Conservation (phyloP, 768 basidiomycete species). For the Suillus variegatus region DNA sequence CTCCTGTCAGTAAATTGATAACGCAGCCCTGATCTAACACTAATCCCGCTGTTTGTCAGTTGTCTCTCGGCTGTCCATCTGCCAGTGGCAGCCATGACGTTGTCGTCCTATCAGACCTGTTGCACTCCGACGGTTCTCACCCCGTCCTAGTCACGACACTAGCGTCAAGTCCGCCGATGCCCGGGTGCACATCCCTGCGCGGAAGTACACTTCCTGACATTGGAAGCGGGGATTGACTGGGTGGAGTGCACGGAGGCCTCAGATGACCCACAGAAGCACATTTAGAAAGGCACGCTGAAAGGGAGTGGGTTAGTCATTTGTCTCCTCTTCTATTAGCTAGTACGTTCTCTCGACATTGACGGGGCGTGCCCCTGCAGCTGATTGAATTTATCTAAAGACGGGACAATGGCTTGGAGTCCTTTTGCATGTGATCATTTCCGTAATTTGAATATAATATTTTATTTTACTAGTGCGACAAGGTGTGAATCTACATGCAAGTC, state of each 20-base stretch:
- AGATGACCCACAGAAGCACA: constrained; percentile 27
- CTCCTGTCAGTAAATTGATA: constrained; percentile 46
- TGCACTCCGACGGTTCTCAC: constrained; percentile 69
- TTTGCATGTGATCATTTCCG: neutral
- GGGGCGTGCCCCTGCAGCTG: neutral
- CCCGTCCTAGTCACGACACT: constrained; percentile 54
- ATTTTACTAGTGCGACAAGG: neutral
- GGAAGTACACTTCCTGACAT: constrained; percentile 57
- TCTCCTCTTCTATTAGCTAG: neutral
- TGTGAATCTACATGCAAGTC: neutral
- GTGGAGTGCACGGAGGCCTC: constrained; percentile 40
- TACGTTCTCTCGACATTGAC: constrained; percentile 1
- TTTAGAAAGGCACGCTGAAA: constrained; percentile 49
- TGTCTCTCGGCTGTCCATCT: constrained; percentile 13
- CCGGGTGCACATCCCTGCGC: constrained; percentile 60
- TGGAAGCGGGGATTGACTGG: constrained; percentile 43
- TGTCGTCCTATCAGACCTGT: constrained; percentile 69
- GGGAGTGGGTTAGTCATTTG: constrained; percentile 48
- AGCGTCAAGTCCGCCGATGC: constrained; percentile 31
- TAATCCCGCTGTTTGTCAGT: constrained; percentile 15
- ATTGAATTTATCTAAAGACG: neutral
- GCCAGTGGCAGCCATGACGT: constrained; percentile 60
- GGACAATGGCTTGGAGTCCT: neutral
- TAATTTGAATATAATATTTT: neutral
- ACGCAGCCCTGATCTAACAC: constrained; percentile 14